These are phyloP conservation scores for Backusella westeae DNA, from an alignment of 192 early-diverging fungal species.

Conservation along the genomic window DNA sequence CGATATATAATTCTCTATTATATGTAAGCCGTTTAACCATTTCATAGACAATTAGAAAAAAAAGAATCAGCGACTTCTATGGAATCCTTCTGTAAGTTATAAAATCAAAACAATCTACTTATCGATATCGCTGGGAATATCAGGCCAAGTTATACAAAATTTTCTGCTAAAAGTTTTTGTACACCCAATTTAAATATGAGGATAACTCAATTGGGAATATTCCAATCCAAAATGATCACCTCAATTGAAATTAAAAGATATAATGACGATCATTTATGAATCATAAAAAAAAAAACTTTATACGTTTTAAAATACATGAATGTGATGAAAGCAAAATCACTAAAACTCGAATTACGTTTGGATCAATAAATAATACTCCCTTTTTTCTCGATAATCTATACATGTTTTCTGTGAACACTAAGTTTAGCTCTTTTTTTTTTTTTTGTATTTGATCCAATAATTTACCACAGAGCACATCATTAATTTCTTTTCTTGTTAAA, in stretches of 20 bases:
- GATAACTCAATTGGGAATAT: background rate
- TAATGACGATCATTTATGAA: background rate
- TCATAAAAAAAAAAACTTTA: background rate
- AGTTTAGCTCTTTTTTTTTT: background rate
- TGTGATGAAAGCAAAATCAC: background rate
- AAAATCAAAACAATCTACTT: background rate
- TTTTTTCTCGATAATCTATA: background rate
- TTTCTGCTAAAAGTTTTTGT: background rate
- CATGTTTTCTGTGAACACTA: background rate
- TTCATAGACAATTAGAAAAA: no score
- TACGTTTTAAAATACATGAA: background rate
- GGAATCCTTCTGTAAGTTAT: no score
- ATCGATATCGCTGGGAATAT: background rate
- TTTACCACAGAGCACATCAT: background rate
- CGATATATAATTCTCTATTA: no score
- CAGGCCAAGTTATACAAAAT: background rate
- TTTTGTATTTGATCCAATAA: background rate
- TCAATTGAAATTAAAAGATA: background rate
- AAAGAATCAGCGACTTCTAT: no score
- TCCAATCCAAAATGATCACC: background rate
- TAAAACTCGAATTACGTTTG: background rate
- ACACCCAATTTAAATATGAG: background rate
- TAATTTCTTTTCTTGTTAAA: background rate
- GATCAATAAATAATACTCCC: background rate
- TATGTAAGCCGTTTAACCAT: no score